These are phyloP conservation scores for Syzygium oleosum DNA, from an alignment of 345 rosid species.

Conservation along the genomic window DNA sequence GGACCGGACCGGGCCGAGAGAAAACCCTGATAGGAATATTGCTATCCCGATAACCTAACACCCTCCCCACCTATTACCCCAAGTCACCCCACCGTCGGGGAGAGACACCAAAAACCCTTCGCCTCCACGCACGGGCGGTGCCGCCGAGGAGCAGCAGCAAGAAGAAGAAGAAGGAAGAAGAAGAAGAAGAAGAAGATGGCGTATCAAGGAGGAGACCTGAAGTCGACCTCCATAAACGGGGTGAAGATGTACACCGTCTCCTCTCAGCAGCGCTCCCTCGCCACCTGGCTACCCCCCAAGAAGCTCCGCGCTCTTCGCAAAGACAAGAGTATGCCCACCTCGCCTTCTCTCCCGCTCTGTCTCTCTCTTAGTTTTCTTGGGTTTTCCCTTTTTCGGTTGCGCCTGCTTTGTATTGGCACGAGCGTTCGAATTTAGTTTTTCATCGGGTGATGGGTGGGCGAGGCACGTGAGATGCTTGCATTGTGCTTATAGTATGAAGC, in stretches of 20 bases:
- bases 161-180: neutral
- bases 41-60: neutral
- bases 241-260: constrained; percentile 63
- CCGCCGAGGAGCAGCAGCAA: neutral
- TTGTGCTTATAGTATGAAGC: neutral
- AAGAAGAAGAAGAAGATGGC: constrained; percentile 22
- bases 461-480: neutral
- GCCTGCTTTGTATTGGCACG: neutral
- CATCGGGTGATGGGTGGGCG: neutral
- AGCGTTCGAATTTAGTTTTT: neutral
- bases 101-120: neutral
- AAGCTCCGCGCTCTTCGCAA: constrained; percentile 75
- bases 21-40: neutral
- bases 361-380: neutral
- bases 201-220: constrained; percentile 50
- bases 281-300: constrained; percentile 70
- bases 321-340: constrained; percentile 32
- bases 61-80: neutral
- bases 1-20: neutral
- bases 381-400: neutral
- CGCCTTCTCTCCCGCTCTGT: neutral
- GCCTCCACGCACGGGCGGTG: neutral
- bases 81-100: neutral
- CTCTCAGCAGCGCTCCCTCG: constrained; percentile 50
- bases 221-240: constrained; percentile 77